Evolutionary conservation across 2,329 filamentous ascomycete species (phyloP), one percentile per base, ranked within the genome.

Genomic region (Diaporthe batatas): DNA sequence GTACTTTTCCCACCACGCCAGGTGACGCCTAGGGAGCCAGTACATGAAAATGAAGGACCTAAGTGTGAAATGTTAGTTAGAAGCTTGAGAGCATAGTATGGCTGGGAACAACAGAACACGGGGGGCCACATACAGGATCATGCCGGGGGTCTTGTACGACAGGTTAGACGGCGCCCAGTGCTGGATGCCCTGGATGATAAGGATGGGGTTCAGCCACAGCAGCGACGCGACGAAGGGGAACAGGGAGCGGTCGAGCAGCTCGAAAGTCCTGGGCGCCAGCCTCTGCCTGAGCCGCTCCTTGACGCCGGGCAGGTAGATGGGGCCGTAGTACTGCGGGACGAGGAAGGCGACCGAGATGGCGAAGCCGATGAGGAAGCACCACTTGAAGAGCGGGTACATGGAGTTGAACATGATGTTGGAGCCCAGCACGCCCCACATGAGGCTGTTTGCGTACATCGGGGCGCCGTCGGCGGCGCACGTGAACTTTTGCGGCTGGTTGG

Each of bases 1-100:
- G 76, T 84, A 84, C 79, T 84, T 81, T 67, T 80, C 77, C 82
- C 82, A 84, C 83, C 83, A 85, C 1, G 83, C 83, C 62, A 83
- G 75, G 16, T 79, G 77, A 70, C 81, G 80, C 18, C 81, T 77
- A 1, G 81, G 81, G 2, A 86, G 75, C 77, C 80, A 83, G 76
- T 83, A 83, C 84, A 85, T 84, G 79, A 85, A 85, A 70, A 85
- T 75, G 68, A 80, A 83, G 0, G 79, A 80, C 39, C 71, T 73
- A 14, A 14, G 34, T 11, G 6, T 6, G 34, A 11, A 36, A 5
- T 8, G 34, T 10, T 8, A 36, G n/a, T n/a, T n/a, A n/a, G n/a
- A n/a, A n/a, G n/a, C n/a, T n/a, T n/a, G n/a, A n/a, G n/a, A n/a
- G n/a, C n/a, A n/a, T n/a, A n/a, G n/a, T n/a, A n/a, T n/a, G n/a